Percentiles rank a stretch among this genome's conserved stretches.
These are phyloP conservation scores for Phytophthora palmivora DNA, from an alignment of 352 stramenopile species.

Conservation along the genomic window DNA sequence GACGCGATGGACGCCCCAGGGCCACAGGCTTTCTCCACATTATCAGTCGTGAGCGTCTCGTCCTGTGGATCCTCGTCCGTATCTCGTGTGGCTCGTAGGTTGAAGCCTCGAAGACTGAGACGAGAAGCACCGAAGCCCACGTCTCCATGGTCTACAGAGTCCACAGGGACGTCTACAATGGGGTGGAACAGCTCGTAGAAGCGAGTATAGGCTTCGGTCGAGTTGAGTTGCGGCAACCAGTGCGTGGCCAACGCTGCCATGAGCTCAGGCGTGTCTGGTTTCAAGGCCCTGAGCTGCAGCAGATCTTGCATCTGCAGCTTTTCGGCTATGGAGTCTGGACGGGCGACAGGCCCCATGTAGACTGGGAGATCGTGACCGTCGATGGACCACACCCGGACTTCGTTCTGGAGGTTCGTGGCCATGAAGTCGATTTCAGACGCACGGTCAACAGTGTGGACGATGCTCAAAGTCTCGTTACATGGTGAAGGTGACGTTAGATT, in stretches of 20 bases:
- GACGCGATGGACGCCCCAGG: conserved; percentile 15
- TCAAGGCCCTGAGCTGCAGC: conserved; percentile 19
- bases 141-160: conserved; percentile 46
- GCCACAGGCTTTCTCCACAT: conserved; percentile 45
- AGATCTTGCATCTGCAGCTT: conserved; percentile 34
- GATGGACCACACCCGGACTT: conserved; percentile 36
- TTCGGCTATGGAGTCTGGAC: conserved; percentile 37
- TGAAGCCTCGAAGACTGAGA: conserved; percentile 56
- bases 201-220: conserved; percentile 22
- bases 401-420: conserved; percentile 35
- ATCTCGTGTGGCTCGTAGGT: conserved; percentile 31
- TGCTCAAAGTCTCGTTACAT: conserved; percentile 22
- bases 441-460: conserved; percentile 22
- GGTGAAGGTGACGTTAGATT: conserved; percentile 1
- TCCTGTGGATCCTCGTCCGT: conserved; percentile 23
- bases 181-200: conserved; percentile 43
- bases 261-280: conserved; percentile 28
- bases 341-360: conserved; percentile 41
- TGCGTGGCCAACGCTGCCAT: conserved; percentile 28
- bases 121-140: conserved; percentile 49
- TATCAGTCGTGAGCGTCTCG: conserved; percentile 32
- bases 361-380: conserved; percentile 28
- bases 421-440: conserved; percentile 27
- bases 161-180: conserved; percentile 24
- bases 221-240: conserved; percentile 29